Base-by-base conservation (phyloP, 768 basidiomycete species). In the Kwoniella dendrophila region DNA sequence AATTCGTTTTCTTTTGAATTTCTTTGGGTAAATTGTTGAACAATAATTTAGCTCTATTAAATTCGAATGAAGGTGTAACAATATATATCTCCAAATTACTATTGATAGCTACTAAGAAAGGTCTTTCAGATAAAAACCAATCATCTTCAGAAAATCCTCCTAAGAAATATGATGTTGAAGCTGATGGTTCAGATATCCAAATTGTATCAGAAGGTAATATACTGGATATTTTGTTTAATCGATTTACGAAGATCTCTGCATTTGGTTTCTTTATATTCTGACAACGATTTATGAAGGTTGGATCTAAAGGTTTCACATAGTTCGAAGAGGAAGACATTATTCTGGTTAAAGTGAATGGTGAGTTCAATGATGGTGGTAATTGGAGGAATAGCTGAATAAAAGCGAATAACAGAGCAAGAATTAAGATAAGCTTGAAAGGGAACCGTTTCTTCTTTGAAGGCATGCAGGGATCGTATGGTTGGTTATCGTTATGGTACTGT, bases 81-180 rank as follows among this genome's bases (percentile, higher is more conserved):
- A 93, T 73, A 1, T 83, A 82, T 34, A 92, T 69, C 20, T 82
- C 82, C 24, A 84, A 80, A 34, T 70, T 66, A 11, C 88, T 85
- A 7, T 83, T 82, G 43, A 92, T 69, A 57, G 89, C 82, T 32
- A 92, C 80, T 4, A 92, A 79, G 14, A 92, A 82, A 0, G 90
- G 90, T 2, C 91, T 84, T 79, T 93, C 91, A 10, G 88, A 89
- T 32, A 90, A 83, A 32, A 69, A 64, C 91, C 92, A 94, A 22
- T 83, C 70, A 7, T 82, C 62, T 4, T 68, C 72, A 12, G 87
- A 87, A 50, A 71, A 69, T 60, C 90, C 82, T 67, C 90, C 90
- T n/a, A 82, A 86, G 75, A 84, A 92, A 81, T 85, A 93, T 2
- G 82, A 79, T 0, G 87, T 85, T 59, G 82, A 88, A 14, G 89